Base-by-base conservation (phyloP, 2,329 filamentous ascomycete species). In the Colletotrichum sp. region DNA sequence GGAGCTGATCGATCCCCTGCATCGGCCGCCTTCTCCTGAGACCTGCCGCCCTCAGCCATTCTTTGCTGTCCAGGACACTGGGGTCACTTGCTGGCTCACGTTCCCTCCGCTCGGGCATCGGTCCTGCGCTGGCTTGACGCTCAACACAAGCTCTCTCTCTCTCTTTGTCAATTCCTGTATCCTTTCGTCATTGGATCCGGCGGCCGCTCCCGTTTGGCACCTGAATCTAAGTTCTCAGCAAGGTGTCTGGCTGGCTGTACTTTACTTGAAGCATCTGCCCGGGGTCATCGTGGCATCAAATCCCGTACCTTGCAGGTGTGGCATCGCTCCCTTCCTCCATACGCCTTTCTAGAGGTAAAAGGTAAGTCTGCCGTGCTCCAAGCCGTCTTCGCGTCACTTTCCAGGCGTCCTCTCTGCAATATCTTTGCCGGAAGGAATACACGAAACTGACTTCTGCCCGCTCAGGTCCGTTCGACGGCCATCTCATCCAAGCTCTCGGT, bases 81-180 rank as follows among this genome's bases (percentile, higher is more conserved):
- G 34, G n/a, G 44, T 52, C n/a, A 52, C n/a, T 52, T 5, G 22
- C 48, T 66, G 69, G 68, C 52, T 65, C 62, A 72, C 72, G 72
- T 52, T 75, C 72, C 72, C 68, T 75, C 72, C 62, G 72, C 68
- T 75, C 30, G 59, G 72, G 26, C 72, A 22, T 55, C 18, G 60
- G 26, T 60, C 34, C 59, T 66, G 60, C 72, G 65, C 68, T 59
- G 68, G 48, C n/a, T 75, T 26, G 60, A 66, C 68, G 32, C 68
- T 36, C 48, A 68, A 68, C 66, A 68, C 48, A 68, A 59, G 18
- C 28, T 64, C 60, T 64, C 60, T n/a, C n/a, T 62, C 30, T 63
- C 32, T 64, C 32, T 64, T 24, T 60, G 57, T n/a, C 26, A 60
- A 60, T 64, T 64, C 32, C 32, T 32, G 32, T 64, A 6, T 64